Conservation (phyloP, 108 stramenopile genomes). For the Fragilariopsis cylindrus region DNA sequence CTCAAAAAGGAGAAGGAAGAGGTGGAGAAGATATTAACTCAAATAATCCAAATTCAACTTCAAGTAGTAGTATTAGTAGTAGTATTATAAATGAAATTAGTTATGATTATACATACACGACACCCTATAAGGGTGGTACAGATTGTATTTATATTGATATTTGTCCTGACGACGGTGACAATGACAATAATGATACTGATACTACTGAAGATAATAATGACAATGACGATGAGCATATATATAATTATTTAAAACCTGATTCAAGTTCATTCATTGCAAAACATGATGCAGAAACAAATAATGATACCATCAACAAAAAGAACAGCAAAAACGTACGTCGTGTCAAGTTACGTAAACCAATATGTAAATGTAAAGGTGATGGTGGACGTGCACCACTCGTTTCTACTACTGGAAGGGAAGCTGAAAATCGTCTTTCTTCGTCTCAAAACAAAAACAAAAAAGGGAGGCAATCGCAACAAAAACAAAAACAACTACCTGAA, state of each 20-base stretch:
- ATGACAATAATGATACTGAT: background rate
- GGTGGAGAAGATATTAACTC: too few species aligned
- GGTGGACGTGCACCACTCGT: conserved; percentile 3
- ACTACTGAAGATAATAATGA: too few species aligned
- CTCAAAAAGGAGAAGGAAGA: too few species aligned
- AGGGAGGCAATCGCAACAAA: background rate
- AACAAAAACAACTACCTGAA: too few species aligned
- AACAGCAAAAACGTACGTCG: background rate
- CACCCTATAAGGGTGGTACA: conserved; percentile 8
- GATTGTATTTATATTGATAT: background rate
- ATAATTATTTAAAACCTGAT: conserved; percentile 3
- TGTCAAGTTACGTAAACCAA: conserved; percentile 10
- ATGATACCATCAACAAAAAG: too few species aligned
- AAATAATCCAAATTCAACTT: background rate
- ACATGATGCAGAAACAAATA: background rate
- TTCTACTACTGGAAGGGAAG: background rate
- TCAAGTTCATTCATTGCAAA: conserved; percentile 2
- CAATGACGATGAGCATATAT: background rate
- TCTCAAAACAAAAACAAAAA: too few species aligned
- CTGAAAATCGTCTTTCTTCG: too few species aligned
- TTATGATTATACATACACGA: conserved; percentile 12
- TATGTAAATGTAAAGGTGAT: conserved; percentile 10
- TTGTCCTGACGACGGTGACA: background rate
- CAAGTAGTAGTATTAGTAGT: background rate
- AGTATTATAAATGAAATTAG: background rate